Conservation (phyloP, 257 asterid genomes). For the Capsicum pubescens region DNA sequence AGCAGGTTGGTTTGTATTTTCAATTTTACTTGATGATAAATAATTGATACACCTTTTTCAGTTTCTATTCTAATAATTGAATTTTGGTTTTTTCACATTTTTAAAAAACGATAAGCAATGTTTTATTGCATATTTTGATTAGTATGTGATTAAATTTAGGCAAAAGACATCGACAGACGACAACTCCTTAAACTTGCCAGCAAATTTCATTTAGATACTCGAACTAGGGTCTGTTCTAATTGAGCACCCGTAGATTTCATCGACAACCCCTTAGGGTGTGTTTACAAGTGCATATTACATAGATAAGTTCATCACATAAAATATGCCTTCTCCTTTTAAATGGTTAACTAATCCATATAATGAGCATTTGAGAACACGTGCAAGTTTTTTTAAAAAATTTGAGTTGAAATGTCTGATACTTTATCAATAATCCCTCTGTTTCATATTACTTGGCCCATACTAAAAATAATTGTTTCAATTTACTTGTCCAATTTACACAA, state of each 20-base stretch:
- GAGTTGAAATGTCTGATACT: too few relatives aligned
- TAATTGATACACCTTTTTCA: constrained; percentile 3
- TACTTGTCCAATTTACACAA: too few relatives aligned
- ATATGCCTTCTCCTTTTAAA: neutral
- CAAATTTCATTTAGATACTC: neutral
- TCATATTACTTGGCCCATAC: too few relatives aligned
- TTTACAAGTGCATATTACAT: neutral
- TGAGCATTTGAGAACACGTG: too few relatives aligned
- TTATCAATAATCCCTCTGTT: too few relatives aligned
- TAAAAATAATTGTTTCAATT: too few relatives aligned
- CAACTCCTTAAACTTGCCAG: too few relatives aligned
- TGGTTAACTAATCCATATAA: too few relatives aligned
- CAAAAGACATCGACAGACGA: too few relatives aligned
- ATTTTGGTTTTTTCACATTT: neutral
- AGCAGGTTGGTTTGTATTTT: neutral
- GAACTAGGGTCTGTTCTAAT: neutral
- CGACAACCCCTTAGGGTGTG: neutral
- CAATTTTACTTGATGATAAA: constrained; percentile 1
- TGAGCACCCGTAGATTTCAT: neutral
- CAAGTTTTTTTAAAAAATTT: too few relatives aligned
- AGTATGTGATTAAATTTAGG: neutral
- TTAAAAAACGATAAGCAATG: neutral
- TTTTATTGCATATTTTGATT: neutral
- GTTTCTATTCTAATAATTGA: neutral
- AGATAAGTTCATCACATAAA: neutral